Conservation (phyloP, 805 yeast species). For the Candida suzukii region DNA sequence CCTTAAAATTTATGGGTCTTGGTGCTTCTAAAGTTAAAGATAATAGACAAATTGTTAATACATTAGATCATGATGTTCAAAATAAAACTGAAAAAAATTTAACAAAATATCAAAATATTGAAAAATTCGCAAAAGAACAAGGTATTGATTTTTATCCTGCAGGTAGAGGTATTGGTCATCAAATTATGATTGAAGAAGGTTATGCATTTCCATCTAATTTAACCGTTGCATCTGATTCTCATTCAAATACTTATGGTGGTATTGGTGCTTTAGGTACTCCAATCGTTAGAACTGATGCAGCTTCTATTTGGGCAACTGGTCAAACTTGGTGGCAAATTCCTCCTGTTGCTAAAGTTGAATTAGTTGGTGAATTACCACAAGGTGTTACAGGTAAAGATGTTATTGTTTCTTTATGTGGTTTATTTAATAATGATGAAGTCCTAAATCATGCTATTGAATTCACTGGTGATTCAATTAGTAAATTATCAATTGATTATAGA, state of each 20-base stretch:
- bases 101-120: conserved; percentile 81
- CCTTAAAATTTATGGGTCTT: conserved; percentile 88
- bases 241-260: conserved; percentile 97
- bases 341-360: conserved; percentile 91
- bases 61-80: conserved; percentile 97
- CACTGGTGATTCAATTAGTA: conserved; percentile 70
- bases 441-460: conserved; percentile 92
- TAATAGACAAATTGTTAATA: conserved; percentile 88
- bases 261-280: conserved; percentile 95
- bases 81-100: conserved; percentile 85
- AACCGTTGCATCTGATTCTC: conserved; percentile 96
- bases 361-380: conserved; percentile 69
- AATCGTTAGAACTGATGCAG: conserved; percentile 97
- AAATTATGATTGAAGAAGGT: conserved; percentile 98
- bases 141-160: conserved; percentile 98
- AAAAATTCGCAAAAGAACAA: conserved; percentile 81
- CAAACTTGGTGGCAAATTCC: conserved; percentile 99
- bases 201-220: conserved; percentile 92
- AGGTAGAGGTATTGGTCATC: conserved; percentile 98
- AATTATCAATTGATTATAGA: conserved; percentile 73
- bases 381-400: conserved; percentile 97
- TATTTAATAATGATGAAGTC: conserved; percentile 87
- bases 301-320: conserved; percentile 99
- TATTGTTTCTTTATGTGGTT: conserved; percentile 92
- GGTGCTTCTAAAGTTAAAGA: conserved; percentile 84